A percentile compares a stretch with the other conserved stretches of the same genome.
Evolutionary conservation across 305 asterid species (phyloP).

Genomic region (Petunia hybrid): DNA sequence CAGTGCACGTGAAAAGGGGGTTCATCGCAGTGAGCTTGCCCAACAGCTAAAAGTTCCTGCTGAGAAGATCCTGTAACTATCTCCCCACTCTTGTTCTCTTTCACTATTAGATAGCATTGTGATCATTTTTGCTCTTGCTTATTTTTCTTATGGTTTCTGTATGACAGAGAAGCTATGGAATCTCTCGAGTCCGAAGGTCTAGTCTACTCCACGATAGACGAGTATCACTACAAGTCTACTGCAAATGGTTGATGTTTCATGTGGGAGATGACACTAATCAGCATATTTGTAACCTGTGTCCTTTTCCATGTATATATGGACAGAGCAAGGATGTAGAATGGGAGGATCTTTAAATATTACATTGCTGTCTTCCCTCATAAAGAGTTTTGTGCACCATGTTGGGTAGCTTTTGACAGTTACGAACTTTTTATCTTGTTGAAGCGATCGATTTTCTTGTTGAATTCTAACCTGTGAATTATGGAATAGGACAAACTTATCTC

Average conservation of each 20-base stretch:
- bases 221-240: constrained; percentile 70
- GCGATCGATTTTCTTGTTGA: background rate
- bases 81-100: constrained; percentile 32
- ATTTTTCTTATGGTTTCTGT: constrained; percentile 26
- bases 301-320: background rate
- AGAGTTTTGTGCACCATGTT: background rate
- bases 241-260: constrained; percentile 56
- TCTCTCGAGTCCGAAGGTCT: constrained; percentile 69
- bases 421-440: constrained; percentile 7
- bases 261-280: background rate
- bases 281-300: background rate
- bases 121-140: constrained; percentile 8
- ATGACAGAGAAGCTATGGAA: constrained; percentile 65
- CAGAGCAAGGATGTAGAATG: background rate
- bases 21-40: constrained; percentile 60
- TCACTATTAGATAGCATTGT: constrained; percentile 11
- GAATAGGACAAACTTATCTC: background rate
- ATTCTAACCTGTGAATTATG: background rate
- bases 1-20: constrained; percentile 65
- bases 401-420: background rate
- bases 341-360: background rate
- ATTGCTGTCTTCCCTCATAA: background rate
- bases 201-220: constrained; percentile 71
- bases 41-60: constrained; percentile 58
- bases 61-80: constrained; percentile 54